Evolutionary conservation across 352 stramenopile genomes (phyloP).

Genomic region (Pythium aristosporum): DNA sequence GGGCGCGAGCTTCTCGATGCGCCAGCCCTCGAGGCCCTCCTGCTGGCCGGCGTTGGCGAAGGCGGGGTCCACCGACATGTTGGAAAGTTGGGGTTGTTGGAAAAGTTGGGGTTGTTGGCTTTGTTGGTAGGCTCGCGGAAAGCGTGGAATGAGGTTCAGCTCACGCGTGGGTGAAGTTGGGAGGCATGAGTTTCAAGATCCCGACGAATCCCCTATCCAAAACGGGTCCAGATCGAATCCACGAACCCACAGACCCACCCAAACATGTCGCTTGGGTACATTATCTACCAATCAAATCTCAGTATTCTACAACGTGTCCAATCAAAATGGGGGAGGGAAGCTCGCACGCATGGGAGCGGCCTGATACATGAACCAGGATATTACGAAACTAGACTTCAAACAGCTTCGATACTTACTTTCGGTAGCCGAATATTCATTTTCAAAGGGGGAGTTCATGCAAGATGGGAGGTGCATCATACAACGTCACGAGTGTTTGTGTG

Average conservation of each 20-base stretch:
- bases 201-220: background rate
- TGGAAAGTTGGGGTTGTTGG: background rate
- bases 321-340: background rate
- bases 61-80: constrained; percentile 60
- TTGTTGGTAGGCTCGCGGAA: background rate
- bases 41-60: constrained; percentile 62
- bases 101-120: background rate
- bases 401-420: background rate
- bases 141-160: constrained; percentile 19
- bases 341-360: background rate
- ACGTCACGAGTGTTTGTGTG: constrained; percentile 6
- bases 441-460: background rate
- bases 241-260: background rate
- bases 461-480: constrained; percentile 3
- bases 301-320: background rate
- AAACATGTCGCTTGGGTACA: background rate
- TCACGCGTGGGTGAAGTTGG: background rate
- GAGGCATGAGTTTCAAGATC: constrained; percentile 4
- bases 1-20: constrained; percentile 82
- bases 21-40: constrained; percentile 76
- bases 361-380: constrained; percentile 8
- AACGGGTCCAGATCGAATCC: background rate
- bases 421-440: background rate
- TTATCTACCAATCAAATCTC: constrained; percentile 10
- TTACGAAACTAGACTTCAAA: constrained; percentile 10